These are phyloP conservation scores for Colletotrichum cereale DNA, from an alignment of 2,329 filamentous ascomycete species.

Conservation along the genomic window DNA sequence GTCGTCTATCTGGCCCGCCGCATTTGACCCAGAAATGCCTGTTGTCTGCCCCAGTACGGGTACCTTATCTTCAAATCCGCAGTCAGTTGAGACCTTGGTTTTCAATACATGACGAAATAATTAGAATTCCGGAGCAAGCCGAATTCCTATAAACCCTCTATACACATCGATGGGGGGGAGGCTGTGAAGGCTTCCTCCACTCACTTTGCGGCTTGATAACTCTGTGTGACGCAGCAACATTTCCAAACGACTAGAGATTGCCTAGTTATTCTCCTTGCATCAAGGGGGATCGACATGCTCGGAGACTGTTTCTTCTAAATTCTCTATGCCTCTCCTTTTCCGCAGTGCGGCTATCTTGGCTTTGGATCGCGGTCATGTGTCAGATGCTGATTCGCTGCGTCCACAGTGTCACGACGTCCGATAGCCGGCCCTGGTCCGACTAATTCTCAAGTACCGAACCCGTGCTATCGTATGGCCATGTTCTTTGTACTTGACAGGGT, in stretches of 20 bases:
- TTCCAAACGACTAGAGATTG: background rate
- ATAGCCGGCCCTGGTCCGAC: conserved; percentile 25
- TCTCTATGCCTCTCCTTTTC: conserved; percentile 18
- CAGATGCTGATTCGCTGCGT: conserved; percentile 38
- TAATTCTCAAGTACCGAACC: conserved; percentile 23
- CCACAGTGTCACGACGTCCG: conserved; percentile 30
- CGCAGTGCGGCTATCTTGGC: conserved; percentile 28
- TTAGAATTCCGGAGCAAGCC: background rate
- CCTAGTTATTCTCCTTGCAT: conserved; percentile 14
- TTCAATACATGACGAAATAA: background rate
- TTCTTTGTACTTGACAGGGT: conserved; percentile 10
- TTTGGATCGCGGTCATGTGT: conserved; percentile 34
- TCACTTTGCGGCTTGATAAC: conserved; percentile 1
- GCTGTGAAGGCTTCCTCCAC: conserved; percentile 9
- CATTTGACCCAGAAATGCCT: conserved; percentile 16
- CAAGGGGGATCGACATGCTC: conserved; percentile 19
- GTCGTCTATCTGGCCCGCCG: background rate
- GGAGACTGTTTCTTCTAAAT: conserved; percentile 18
- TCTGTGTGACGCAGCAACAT: conserved; percentile 17
- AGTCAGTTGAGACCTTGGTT: background rate
- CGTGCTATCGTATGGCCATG: conserved; percentile 22
- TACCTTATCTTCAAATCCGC: background rate
- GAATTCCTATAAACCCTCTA: background rate
- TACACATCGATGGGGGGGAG: conserved; percentile 6
- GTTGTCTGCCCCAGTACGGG: background rate